Base-by-base conservation (phyloP, 805 yeast species). In the Starmerella kuoi region DNA sequence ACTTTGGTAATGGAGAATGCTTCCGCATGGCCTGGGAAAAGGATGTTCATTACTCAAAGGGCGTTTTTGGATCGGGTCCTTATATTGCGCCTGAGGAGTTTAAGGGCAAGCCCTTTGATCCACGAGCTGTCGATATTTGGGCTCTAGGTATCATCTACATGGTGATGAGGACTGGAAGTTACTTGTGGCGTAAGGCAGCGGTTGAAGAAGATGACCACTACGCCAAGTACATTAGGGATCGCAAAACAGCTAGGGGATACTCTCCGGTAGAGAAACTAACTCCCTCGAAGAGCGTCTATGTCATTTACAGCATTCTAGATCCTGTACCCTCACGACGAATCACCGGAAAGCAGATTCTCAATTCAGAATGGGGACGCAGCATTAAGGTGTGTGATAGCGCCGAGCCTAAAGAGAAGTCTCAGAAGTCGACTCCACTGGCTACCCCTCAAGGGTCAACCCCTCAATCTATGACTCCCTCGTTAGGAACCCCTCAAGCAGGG, bases 341-440 rank as follows among this genome's bases (percentile, higher is more conserved):
- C 50, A 87, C 82, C 21, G 93, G 93, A 12, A 74, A 75, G 53
- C 96, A 88, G 62, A 75, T 87, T 22, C 66, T 91, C 57, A 86
- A 81, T 56, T 79, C 91, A 59, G 97, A 91, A 61, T 88, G 97
- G 97, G 94, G 94, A 0, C 67, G 96, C 45, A 93, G 84, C 58
- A 86, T 88, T 48, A 70, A 65, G 45, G 77, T 83, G 22, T 86
- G 95, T 59, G 76, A 72, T 27, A 80, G 82, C 20, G 87, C 82
- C 12, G 76, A 69, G 21, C 37, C 36, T 5, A 37, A 38, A 25
- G 35, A 33, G 5, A 33, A 33, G 37, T 5, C 37, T 5, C 37
- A 20, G 15, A 19, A 20, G 25, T 14, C 21, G 19, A 5, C 21
- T 11, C 21, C 21, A n/a, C n/a, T n/a, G n/a, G n/a, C n/a, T n/a